Evolutionary conservation across 2,329 filamentous ascomycete species (phyloP).

Genomic region (Colletotrichum sp.): DNA sequence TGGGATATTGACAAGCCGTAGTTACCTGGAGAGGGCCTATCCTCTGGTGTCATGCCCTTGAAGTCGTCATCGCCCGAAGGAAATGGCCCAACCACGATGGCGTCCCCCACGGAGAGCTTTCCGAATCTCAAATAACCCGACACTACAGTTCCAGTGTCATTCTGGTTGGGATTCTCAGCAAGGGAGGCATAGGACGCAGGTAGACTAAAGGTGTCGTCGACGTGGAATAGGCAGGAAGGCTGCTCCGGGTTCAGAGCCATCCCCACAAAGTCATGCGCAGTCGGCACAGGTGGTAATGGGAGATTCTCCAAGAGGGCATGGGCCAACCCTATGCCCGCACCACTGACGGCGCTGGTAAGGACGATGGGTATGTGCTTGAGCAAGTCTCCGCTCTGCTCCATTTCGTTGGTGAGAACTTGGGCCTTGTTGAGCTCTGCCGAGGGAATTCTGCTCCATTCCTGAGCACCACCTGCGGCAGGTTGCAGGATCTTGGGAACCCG

Average conservation of each 20-base stretch:
- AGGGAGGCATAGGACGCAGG: constrained; percentile 64
- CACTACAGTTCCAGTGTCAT: constrained; percentile 71
- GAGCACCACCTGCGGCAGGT: constrained; percentile 50
- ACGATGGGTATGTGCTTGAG: constrained; percentile 77
- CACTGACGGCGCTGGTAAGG: constrained; percentile 85
- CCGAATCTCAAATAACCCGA: constrained; percentile 87
- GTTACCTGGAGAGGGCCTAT: constrained; percentile 50
- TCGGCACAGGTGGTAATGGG: constrained; percentile 67
- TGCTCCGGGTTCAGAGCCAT: constrained; percentile 62
- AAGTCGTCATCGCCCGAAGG: constrained; percentile 58
- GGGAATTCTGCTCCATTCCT: constrained; percentile 63
- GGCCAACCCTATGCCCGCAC: constrained; percentile 78
- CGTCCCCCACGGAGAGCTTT: constrained; percentile 76
- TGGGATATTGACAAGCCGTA: constrained; percentile 58
- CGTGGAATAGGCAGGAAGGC: constrained; percentile 76
- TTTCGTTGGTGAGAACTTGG: constrained; percentile 55
- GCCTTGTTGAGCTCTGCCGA: constrained; percentile 62
- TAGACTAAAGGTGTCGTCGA: constrained; percentile 88
- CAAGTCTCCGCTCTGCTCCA: constrained; percentile 47
- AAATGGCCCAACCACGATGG: constrained; percentile 81
- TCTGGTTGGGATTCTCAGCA: constrained; percentile 37
- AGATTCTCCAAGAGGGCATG: constrained; percentile 82
- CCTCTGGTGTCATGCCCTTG: constrained; percentile 45
- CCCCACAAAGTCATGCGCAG: constrained; percentile 59
- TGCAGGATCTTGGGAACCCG: constrained; percentile 77